A percentile compares a stretch with the other conserved stretches of the same genome.
phyloP scores from a whole-genome alignment of 75 land plant genomes.

The Sequoiadendron giganteum region DNA sequence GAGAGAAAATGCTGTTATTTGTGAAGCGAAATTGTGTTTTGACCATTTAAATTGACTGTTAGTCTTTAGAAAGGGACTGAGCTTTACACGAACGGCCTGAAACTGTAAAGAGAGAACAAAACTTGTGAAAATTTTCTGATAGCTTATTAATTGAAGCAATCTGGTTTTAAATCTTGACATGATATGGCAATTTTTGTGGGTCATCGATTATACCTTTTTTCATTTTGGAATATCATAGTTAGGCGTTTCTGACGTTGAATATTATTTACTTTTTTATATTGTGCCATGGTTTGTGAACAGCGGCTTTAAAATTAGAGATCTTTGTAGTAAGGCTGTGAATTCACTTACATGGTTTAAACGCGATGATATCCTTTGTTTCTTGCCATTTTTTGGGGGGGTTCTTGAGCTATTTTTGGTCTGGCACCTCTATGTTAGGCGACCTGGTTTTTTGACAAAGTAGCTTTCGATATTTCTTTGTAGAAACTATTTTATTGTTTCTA shows the following conservation, averaged over 20 bases:
- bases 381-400: neutral
- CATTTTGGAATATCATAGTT: neutral
- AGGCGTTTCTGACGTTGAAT: neutral
- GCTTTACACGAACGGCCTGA: no score
- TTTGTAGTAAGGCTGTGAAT: neutral
- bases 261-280: neutral
- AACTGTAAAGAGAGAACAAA: neutral
- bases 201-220: neutral
- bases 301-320: neutral
- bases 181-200: neutral
- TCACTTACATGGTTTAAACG: neutral
- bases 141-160: neutral
- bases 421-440: neutral
- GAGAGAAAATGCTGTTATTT: neutral
- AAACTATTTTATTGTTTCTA: neutral
- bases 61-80: neutral
- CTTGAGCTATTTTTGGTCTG: neutral
- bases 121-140: neutral
- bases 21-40: neutral
- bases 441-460: neutral
- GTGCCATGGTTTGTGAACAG: neutral
- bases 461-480: neutral
- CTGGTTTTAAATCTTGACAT: neutral
- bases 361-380: neutral
- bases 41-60: neutral